phyloP scores from a whole-genome alignment of 495 filamentous ascomycete genomes.

The Podospora fimiseda region DNA sequence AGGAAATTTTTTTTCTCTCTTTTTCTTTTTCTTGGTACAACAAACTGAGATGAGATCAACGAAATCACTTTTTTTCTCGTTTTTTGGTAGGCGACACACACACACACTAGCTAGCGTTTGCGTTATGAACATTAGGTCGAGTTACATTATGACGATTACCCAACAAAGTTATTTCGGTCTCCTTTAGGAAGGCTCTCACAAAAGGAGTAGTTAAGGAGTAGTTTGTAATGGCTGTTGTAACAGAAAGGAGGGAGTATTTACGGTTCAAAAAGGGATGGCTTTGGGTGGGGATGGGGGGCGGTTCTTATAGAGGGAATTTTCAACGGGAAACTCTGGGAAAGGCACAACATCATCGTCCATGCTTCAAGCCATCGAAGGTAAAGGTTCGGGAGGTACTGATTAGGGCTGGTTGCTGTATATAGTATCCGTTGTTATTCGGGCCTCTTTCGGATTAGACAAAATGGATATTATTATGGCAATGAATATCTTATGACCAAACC shows the following conservation, averaged over 20 bases:
- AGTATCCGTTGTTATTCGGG: background rate
- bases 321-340: too few relatives aligned
- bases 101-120: background rate
- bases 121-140: background rate
- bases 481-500: background rate
- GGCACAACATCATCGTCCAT: too few relatives aligned
- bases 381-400: too few relatives aligned
- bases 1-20: background rate
- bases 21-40: too few relatives aligned
- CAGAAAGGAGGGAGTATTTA: background rate
- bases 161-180: background rate
- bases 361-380: too few relatives aligned
- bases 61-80: background rate
- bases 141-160: background rate
- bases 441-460: background rate
- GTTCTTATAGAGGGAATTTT: background rate
- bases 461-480: constrained; percentile 6
- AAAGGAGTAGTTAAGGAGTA: background rate
- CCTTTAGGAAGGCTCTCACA: background rate
- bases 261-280: background rate
- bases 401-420: background rate
- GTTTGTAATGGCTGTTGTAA: background rate
- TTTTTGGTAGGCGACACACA: background rate
- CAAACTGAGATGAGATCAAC: background rate
- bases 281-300: too few relatives aligned